Evolutionary conservation across 1,139 yeast genomes (phyloP), one percentile per base, ranked within the genome.

Genomic region (Arxiozyma heterogenica): DNA sequence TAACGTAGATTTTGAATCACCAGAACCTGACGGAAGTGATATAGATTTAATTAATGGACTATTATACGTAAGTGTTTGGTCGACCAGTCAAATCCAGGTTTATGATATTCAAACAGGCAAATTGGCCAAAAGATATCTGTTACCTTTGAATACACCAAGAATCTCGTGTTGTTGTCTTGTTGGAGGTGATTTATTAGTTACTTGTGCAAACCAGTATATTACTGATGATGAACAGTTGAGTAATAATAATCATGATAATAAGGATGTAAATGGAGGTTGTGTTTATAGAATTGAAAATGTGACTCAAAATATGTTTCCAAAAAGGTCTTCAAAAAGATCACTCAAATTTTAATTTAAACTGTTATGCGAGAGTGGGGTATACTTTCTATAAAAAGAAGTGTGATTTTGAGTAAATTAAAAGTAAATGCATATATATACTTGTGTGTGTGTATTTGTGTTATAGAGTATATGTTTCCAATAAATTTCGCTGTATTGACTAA

Each of bases 1-100:
- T 2, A 70, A 70, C 45, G 60, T 63, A 53, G 67, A 70, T 0
- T 58, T 66, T 55, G 64, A 64, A 51, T 58, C 71, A 56, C 75
- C 84, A 1, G 93, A 82, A 63, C 96, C 97, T 0, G 98, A 91
- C 68, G 98, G 98, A 41, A 75, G 86, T 61, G 75, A 83, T 22
- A 72, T 86, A 58, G 82, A 87, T 51, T 53, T 52, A 2, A 69
- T 71, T 11, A 76, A 80, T 50, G 86, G 84, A n/a, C 76, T 81
- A 54, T 67, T 91, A 43, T 87, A 80, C 72, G 73, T 83, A 1
- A 86, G 95, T 0, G 79, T 87, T 11, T 90, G 85, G 80, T 77
- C 82, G 41, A 76, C 84, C 1, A 68, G 75, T 43, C 68, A 78
- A 23, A 81, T 90, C 12, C 74, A 81, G 44, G 81, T 81, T 61